Base-by-base conservation (phyloP, 768 basidiomycete species). In the Russula sp. region DNA sequence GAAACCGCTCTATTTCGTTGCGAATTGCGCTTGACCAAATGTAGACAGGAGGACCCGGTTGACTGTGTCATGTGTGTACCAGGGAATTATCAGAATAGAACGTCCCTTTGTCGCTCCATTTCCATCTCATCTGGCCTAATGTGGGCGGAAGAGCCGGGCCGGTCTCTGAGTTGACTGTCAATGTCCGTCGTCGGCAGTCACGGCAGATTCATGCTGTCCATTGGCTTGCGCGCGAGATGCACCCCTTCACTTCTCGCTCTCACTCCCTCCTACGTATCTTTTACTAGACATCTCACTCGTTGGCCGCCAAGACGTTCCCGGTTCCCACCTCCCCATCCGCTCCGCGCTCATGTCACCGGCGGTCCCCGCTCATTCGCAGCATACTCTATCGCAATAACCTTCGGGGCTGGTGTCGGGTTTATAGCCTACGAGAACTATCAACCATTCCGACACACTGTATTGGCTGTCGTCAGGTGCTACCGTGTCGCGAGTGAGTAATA, bases 401-500 rank as follows among this genome's bases (percentile, higher is more conserved):
- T 78, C 2, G 65, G 80, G 2, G 72, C 71, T 11, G 77, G 77
- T 7, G 71, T 67, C 4, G 72, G 73, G 1, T 76, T 73, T 40
- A 59, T 81, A 57, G 81, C 85, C 16, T 96, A 92, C 75, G 76
- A 92, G 63, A 81, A 83, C 36, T 82, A 79, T 64, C 81, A 89
- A 60, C 86, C 92, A 1, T 86, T 92, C 71, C 81, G 92, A 49
- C 89, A 96, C 75, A 77, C 84, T 2, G 74, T 83, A 7, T 79
- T 96, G 57, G 94, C 95, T 13, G 77, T 82, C 26, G 77, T 85
- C 50, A 83, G 96, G 62, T 95, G 94, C 73, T 87, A 88, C 3
- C 82, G 91, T 57, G 83, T 97, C 59, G 93, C 88, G 58, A 77
- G 84, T 81, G 75, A 75, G 76, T 79, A 18, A 67, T 72, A 74